Conservation (phyloP, 2,329 filamentous ascomycete genomes). For the Calonectria montana region DNA sequence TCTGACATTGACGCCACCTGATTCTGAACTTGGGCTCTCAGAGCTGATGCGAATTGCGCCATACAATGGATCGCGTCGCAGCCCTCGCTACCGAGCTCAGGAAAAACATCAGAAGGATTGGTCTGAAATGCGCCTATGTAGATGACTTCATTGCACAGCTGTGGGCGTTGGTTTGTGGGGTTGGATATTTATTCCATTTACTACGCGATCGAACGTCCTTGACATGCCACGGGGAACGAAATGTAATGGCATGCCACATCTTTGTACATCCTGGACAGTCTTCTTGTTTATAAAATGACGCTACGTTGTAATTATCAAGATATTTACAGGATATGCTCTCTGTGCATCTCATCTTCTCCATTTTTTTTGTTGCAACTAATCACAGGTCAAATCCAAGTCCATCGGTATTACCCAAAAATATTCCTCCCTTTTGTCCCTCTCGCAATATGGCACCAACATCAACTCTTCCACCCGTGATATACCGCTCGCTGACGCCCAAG, state of each 20-base stretch:
- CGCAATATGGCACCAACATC: conserved; percentile 79
- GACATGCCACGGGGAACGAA: not conserved
- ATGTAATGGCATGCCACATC: not conserved
- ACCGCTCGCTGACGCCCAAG: conserved; percentile 86
- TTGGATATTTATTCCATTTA: not conserved
- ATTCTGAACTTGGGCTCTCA: too few species aligned
- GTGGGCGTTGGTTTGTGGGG: not conserved
- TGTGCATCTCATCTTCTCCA: not conserved
- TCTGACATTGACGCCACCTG: too few species aligned
- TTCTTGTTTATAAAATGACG: not conserved
- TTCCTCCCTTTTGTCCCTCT: conserved; percentile 64
- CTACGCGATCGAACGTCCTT: not conserved
- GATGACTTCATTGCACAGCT: too few species aligned
- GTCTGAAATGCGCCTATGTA: too few species aligned
- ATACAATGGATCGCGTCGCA: too few species aligned
- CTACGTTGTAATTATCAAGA: not conserved
- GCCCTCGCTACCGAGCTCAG: too few species aligned
- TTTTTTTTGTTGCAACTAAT: conserved; percentile 3
- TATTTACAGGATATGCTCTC: not conserved
- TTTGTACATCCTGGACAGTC: not conserved
- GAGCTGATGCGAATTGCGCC: too few species aligned
- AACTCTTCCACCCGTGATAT: conserved; percentile 86
- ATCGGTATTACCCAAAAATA: conserved; percentile 56
- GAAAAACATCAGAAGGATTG: too few species aligned
- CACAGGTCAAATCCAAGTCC: conserved; percentile 45